Evolutionary conservation across 192 early-diverging fungal species (phyloP), one percentile per base, ranked within the genome.

Genomic region (Lunasporangiospora selenospora): DNA sequence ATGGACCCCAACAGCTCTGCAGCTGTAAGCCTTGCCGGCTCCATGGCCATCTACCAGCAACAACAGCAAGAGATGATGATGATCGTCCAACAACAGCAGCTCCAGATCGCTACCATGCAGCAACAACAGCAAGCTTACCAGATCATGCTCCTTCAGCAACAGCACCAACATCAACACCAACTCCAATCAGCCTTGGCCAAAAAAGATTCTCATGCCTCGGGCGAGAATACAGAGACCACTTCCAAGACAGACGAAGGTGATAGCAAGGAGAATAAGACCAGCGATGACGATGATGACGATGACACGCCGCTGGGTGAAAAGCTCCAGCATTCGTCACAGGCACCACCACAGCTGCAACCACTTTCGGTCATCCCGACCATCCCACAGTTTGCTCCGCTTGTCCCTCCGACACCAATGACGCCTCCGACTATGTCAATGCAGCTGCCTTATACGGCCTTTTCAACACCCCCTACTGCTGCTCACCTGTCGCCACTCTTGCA

Each of bases 51-150:
- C 13, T 73, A 73, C 19, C 69, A 73, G 15, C 69, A 73, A 18
- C 69, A 73, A 26, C 69, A 73, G 18, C 53, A 62, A 6, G 69
- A 73, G 23, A 73, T 73, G 69, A 53, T 73, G 69, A 24, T 58
- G 24, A 73, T 73, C 32, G 63, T 73, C 60, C 69, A 73, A 36
- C 69, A 73, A 31, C 69, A 73, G 23, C 69, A 73, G 30, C 43
- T 73, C 16, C 69, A 73, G 54, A 73, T 73, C 1, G 69, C 69
- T 3, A 63, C 69, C 31, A 73, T 73, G 69, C 69, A 73, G 15
- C 69, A 73, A 13, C 69, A 73, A 36, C 69, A 73, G 19, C 69
- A 73, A 19, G 61, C 69, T 0, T 73, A 63, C 24, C 69, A 73
- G 43, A 32, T 63, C 15, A 16, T 63, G 1, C 15, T 63, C n/a